Evolutionary conservation across 495 filamentous ascomycete genomes (phyloP), one percentile per base, ranked within the genome.

Genomic region (Usnea hakonensis): DNA sequence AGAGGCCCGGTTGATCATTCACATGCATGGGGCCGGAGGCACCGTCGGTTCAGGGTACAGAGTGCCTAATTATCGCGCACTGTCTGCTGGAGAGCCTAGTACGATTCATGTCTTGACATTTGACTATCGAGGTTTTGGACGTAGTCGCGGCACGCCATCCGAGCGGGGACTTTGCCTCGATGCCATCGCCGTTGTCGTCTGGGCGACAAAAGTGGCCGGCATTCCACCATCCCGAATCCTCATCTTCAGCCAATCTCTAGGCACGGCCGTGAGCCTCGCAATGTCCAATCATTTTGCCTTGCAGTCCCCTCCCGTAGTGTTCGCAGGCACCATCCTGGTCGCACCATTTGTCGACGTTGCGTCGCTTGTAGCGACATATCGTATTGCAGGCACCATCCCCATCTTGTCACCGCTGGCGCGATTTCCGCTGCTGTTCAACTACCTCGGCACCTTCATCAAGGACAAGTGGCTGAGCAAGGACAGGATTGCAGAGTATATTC

Each of bases 81-180:
- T 88, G 13, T 83, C 85, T 6, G 78, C 81, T 52, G 82, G 81
- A 0, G 77, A 82, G 17, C 75, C 75, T 13, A 77, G 78, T 41
- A 79, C 77, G 64, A 80, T 81, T 38, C 85, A 89, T 60, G 77
- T 88, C 33, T 67, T 90, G 0, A 76, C 85, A 19, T 78, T 92
- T 61, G 88, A 91, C 75, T 93, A 93, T 71, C 85, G 90, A 23
- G 90, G 90, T 35, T 94, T 88, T 69, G 90, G 89, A 21, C 79
- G 78, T 52, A 89, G 85, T 52, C 83, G 79, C 7, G 90, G 90
- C 21, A 73, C 72, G 8, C 89, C 90, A 16, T 87, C 87, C 0
- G 90, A 94, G 70, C 60, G 68, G 2, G 90, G 90, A 0, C 76
- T 94, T 28, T 84, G 88, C 54, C 73, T 76, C 5, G 90, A 95